Base-by-base conservation (phyloP, 371 early-diverging fungal species). In the Syncephalastrum sp. region DNA sequence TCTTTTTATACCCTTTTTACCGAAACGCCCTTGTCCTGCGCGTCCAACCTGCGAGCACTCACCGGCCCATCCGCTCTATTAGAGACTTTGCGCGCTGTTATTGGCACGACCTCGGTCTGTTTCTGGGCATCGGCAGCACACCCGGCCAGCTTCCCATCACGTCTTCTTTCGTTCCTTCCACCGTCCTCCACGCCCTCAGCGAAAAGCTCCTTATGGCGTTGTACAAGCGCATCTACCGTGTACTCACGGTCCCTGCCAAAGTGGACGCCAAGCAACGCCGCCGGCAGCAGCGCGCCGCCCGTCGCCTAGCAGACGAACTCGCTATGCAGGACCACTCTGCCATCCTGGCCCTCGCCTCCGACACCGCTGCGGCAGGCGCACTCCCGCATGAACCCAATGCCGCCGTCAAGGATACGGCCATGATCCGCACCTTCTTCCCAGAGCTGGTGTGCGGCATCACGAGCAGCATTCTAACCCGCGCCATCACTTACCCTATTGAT, bases 391-490 rank as follows among this genome's bases (percentile, higher is more conserved):
- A 33, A 33, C 8, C 38, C 2, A 33, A 16, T 65, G 10, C 63
- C 69, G 7, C 21, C 68, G 8, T 17, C 66, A 3, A 41, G 33
- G 49, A 59, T 47, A 41, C 52, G 56, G 66, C 78, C 15, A 56
- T 81, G 38, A 46, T 81, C 17, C 77, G 75, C 44, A 77, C 80
- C 16, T 84, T 77, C 49, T 84, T 81, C 54, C 81, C 82, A 5
- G 85, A 84, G 56, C 77, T 84, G 51, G 82, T 75, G 14, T 80
- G 79, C 53, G 81, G 81, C 24, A 72, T 84, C 21, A 64, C 75
- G 21, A 82, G 82, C 43, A 80, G 78, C 48, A 77, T 84, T 49
- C 41, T 82, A 8, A 74, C 81, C 3, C 70, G 82, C 0, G 67
- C 75, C 8, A 8, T 81, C 14, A 70, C 75, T 42, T 82, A 82